phyloP scores from a whole-genome alignment of 495 filamentous ascomycete species.

The Acidiella bohemica region DNA sequence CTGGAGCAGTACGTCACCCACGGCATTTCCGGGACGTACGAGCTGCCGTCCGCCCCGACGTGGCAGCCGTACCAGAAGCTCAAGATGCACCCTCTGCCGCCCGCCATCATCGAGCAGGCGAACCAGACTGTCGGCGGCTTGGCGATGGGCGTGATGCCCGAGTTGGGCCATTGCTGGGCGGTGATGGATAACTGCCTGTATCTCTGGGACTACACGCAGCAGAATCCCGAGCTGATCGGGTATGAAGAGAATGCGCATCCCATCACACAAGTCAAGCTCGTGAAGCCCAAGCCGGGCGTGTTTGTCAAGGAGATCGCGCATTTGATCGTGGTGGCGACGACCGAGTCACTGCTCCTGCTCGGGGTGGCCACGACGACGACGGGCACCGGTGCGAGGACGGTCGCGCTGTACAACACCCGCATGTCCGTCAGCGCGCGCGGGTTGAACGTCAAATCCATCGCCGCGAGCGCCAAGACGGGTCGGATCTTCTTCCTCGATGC shows the following conservation, averaged over 20 bases:
- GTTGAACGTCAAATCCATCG: slow-evolving; percentile 58
- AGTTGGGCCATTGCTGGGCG: slow-evolving; percentile 88
- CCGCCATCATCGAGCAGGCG: slow-evolving; percentile 77
- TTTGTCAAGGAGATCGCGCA: slow-evolving; percentile 76
- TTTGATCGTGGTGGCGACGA: slow-evolving; percentile 78
- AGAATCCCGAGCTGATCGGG: slow-evolving; percentile 76
- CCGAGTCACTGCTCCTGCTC: slow-evolving; percentile 65
- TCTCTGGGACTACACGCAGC: slow-evolving; percentile 90
- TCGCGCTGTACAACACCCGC: slow-evolving; percentile 68
- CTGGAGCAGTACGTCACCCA: slow-evolving; percentile 82
- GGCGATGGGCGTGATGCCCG: slow-evolving; percentile 82
- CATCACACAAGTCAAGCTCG: slow-evolving; percentile 73
- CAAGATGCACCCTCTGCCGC: slow-evolving; percentile 71
- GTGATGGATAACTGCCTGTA: slow-evolving; percentile 91
- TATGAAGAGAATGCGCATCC: slow-evolving; percentile 78
- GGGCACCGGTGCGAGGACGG: slow-evolving; percentile 49
- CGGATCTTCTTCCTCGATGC: slow-evolving; percentile 91
- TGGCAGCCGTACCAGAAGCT: slow-evolving; percentile 84
- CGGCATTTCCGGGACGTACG: slow-evolving; percentile 83
- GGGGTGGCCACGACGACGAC: slow-evolving; percentile 53
- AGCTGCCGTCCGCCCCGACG: slow-evolving; percentile 44
- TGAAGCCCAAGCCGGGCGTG: slow-evolving; percentile 62
- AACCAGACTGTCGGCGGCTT: slow-evolving; percentile 72
- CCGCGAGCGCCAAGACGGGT: slow-evolving; percentile 59
- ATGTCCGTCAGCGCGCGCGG: slow-evolving; percentile 65